Evolutionary conservation across 164 flowering plant species (phyloP), one percentile per base, ranked within the genome.

Genomic region (Aristolochia californica): DNA sequence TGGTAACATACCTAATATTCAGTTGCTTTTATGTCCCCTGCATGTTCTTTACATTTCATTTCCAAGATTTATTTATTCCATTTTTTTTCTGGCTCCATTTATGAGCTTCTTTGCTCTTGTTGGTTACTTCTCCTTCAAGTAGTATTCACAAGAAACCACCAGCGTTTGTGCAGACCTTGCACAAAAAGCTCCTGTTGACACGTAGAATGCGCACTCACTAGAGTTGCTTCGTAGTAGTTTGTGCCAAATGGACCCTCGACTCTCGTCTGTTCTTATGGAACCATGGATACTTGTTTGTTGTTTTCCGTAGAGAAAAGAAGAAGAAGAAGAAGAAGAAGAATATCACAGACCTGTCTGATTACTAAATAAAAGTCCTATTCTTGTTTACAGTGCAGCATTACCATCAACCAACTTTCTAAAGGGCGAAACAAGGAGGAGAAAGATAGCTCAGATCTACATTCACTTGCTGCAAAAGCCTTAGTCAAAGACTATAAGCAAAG

Each of bases 361-460:
- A 13, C 17, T 38, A 25, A 5, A 38, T 28, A 47, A 10, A 4
- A 23, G 54, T 11, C 38, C 34, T 60, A 10, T 14, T 49, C 23
- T 48, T 61, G 47, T 52, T 25, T 67, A 12, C 85, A 89, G 99
- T 87, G 97, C 72, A 71, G 83, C 4, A 64, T 78, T 48, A 94
- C 96, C 45, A 83, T 93, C 16, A 78, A 72, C 24, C 97, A 87
- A 70, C 77, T 85, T 40, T 22, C 88, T 4, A 87, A 78, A 73
- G 94, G 95, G 26, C 68, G 85, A 69, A 83, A 72, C 76, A 93
- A 83, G 75, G 98, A 89, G 26, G 98, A 91, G 40, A 91, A 81
- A 54, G 97, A 85, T 10, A 62, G 77, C 62, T 62, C 76, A 15
- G 94, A 88, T 62, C 75, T 93, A 59, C 87, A 74, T 17, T 76